Base-by-base conservation (phyloP, 2,329 filamentous ascomycete species). In the Pseudocercospora fijiensis region DNA sequence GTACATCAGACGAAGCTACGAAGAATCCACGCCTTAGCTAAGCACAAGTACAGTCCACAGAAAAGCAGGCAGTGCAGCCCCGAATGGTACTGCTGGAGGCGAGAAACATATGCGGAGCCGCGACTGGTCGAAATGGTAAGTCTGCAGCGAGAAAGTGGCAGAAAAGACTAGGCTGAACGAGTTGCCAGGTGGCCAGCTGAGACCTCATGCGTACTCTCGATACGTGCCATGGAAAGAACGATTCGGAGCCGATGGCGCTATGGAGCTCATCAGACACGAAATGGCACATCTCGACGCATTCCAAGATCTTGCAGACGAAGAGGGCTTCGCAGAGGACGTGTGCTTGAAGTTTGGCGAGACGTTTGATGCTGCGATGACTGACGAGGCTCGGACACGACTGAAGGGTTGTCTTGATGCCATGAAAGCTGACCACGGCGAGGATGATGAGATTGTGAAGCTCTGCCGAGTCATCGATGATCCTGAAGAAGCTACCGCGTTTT, bases 321-420 rank as follows among this genome's bases (percentile, higher is more conserved):
- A 71, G 43, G 67, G 70, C 13, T 67, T 76, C 24, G 62, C 71
- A 0, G 72, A 75, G 10, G 72, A 75, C 53, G 70, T 73, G 0
- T 72, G 68, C 49, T 65, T 76, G 33, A 69, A 70, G 18, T 70
- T 74, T 7, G 72, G 73, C 20, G 70, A 75, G 64, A 76, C 74
- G 2, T 76, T 75, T 53, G 74, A 76, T 61, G 74, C 72, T 13
- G 73, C 72, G 1, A 76, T 76, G 73, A 72, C 74, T 1, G 68
- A 72, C 4, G 71, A 74, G 57, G 73, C 73, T 18, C 75, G 71
- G 74, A 51, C 43, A 2, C 61, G 73, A 9, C 65, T 76, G 1
- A 72, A 70, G 41, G 67, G 65, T 37, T 71, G 72, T 20, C 72
- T 70, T 27, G 72, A 74, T 2, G 66, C 64, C 2, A 73, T 76